These are phyloP conservation scores for Fusarium metavorans DNA, from an alignment of 2,329 filamentous ascomycete species.

Conservation along the genomic window DNA sequence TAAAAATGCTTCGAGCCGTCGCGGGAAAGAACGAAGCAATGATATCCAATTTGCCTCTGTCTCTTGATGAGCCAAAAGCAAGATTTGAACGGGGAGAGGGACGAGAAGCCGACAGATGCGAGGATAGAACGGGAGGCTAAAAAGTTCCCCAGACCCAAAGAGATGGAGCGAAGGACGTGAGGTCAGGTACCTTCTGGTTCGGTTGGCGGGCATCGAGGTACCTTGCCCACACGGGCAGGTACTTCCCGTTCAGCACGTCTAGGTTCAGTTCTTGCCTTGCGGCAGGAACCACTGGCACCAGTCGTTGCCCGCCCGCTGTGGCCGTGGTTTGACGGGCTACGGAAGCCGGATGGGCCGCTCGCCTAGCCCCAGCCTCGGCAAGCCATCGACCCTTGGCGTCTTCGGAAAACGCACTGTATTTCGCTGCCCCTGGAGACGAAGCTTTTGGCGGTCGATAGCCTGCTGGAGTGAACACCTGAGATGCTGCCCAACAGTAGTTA, in stretches of 20 bases:
- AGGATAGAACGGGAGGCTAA: slow-evolving; percentile 8
- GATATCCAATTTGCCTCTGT: background rate
- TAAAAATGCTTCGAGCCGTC: background rate
- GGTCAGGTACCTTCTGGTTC: slow-evolving; percentile 21
- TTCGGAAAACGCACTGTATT: slow-evolving; percentile 16
- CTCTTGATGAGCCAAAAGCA: background rate
- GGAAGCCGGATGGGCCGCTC: slow-evolving; percentile 32
- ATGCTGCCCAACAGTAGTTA: background rate
- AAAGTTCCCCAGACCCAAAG: slow-evolving; percentile 3
- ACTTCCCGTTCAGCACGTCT: background rate
- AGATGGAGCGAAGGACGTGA: background rate
- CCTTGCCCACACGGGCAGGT: slow-evolving; percentile 6
- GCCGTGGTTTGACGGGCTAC: slow-evolving; percentile 24
- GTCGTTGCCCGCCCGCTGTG: background rate
- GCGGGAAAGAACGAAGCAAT: background rate
- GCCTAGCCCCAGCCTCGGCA: slow-evolving; percentile 13
- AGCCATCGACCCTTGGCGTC: background rate
- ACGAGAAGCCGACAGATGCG: background rate
- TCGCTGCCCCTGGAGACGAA: slow-evolving; percentile 1
- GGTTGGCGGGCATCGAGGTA: slow-evolving; percentile 1
- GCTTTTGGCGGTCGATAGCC: background rate
- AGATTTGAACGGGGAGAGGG: background rate
- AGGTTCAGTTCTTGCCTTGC: background rate
- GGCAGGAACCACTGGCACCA: slow-evolving; percentile 13
- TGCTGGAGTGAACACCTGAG: background rate